These are phyloP conservation scores for Aspergillus awamori DNA, from an alignment of 2,329 filamentous ascomycete species.

Conservation along the genomic window DNA sequence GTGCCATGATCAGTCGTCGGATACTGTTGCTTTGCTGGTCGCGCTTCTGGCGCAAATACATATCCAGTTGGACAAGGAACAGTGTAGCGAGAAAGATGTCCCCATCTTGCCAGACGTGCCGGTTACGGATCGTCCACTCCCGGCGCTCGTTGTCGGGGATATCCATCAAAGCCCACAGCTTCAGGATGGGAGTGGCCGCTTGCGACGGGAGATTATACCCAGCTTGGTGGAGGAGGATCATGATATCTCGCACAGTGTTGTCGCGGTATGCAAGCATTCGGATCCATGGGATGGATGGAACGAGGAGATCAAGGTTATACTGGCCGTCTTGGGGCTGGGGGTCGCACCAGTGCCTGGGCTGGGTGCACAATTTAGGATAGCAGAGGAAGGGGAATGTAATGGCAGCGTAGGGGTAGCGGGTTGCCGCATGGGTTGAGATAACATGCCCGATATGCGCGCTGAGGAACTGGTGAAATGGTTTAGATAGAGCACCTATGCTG, in stretches of 20 bases:
- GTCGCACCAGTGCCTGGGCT: constrained; percentile 51
- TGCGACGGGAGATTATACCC: constrained; percentile 60
- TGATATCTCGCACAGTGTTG: constrained; percentile 61
- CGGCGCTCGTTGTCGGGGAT: constrained; percentile 61
- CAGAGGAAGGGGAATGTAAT: constrained; percentile 60
- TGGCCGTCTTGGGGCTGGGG: neutral
- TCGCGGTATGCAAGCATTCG: constrained; percentile 66
- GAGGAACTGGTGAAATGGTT: constrained; percentile 59
- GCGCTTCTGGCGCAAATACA: constrained; percentile 67
- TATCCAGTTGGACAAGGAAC: constrained; percentile 72
- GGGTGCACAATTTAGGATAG: constrained; percentile 58
- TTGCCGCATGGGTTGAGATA: neutral
- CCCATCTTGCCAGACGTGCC: constrained; percentile 57
- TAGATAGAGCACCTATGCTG: constrained; percentile 66
- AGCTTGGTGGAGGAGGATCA: constrained; percentile 61
- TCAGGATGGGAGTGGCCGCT: constrained; percentile 57
- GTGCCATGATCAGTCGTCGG: constrained; percentile 62
- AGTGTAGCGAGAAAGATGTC: constrained; percentile 66
- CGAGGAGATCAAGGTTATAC: constrained; percentile 32
- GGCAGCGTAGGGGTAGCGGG: neutral
- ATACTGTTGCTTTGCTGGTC: constrained; percentile 53
- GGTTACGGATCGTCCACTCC: constrained; percentile 56
- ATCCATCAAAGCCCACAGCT: constrained; percentile 76
- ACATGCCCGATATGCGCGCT: neutral
- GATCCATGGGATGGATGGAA: constrained; percentile 69